A percentile compares a stretch with the other conserved stretches of the same genome.
Conservation (phyloP, 805 yeast genomes). For the Scheffersomyces lignosus region DNA sequence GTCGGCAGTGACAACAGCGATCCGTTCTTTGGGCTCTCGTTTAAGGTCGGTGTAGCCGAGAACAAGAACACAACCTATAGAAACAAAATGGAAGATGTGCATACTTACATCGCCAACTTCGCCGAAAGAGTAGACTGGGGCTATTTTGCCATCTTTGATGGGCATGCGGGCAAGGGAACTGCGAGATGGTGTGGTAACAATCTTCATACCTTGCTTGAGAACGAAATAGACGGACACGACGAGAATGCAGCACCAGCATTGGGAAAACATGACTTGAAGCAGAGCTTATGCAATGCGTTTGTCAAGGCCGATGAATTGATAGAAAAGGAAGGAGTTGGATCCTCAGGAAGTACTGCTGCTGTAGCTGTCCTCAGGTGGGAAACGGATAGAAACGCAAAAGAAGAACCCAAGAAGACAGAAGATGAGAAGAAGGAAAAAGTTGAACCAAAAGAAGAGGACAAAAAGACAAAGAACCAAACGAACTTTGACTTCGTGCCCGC, state of each 20-base stretch:
- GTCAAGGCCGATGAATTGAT: constrained; percentile 72
- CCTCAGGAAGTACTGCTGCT: constrained; percentile 93
- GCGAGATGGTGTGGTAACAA: constrained; percentile 95
- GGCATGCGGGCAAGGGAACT: constrained; percentile 92
- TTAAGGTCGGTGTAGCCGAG: constrained; percentile 89
- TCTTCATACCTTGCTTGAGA: constrained; percentile 68
- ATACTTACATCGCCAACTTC: constrained; percentile 87
- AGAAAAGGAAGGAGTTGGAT: constrained; percentile 58
- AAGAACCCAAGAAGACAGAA: constrained; percentile 2
- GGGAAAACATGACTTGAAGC: constrained; percentile 53
- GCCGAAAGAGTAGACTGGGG: constrained; percentile 93
- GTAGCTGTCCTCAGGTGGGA: constrained; percentile 93
- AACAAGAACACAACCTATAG: constrained; percentile 80
- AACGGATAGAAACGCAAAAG: constrained; percentile 21
- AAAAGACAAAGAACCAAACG: constrained; percentile 9
- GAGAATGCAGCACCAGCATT: constrained; percentile 17
- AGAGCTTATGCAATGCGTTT: constrained; percentile 68
- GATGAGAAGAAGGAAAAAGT: constrained; percentile 1
- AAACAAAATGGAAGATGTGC: constrained; percentile 94
- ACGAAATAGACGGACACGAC: constrained; percentile 37
- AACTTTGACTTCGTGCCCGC: constrained; percentile 52
- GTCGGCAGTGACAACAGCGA: constrained; percentile 21
- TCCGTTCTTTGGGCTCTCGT: constrained; percentile 62
- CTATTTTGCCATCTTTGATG: constrained; percentile 93
- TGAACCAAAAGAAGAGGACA: constrained; percentile 12